phyloP scores from a whole-genome alignment of 139 green algal genomes.

The Bryopsis sp. region DNA sequence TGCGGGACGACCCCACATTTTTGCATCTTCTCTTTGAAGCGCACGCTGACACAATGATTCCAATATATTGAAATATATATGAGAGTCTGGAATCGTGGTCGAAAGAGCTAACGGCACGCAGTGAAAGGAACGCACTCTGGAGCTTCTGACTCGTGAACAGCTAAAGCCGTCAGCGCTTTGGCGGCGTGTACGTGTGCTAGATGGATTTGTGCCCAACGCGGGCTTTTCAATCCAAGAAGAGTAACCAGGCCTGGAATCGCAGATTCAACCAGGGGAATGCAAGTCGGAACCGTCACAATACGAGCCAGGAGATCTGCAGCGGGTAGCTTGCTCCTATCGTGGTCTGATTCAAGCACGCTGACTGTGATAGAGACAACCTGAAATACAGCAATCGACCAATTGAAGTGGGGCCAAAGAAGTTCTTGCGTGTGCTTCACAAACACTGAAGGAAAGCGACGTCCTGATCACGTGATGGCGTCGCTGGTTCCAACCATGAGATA shows the following conservation, averaged over 20 bases:
- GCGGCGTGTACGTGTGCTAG: neutral
- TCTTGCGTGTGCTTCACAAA: neutral
- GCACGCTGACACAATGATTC: no score
- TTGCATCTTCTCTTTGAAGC: neutral
- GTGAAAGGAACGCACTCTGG: neutral
- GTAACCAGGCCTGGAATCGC: neutral
- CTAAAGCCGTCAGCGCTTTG: neutral
- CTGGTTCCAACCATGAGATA: neutral
- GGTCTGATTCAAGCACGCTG: neutral
- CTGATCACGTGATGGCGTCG: neutral
- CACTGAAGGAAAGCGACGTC: neutral
- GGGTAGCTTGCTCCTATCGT: slow-evolving; percentile 2
- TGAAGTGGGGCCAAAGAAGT: neutral
- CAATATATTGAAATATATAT: no score
- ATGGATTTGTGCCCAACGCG: neutral
- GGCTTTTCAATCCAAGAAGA: neutral
- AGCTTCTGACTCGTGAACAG: neutral
- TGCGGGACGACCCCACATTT: neutral
- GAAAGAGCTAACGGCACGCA: neutral
- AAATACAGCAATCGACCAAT: neutral
- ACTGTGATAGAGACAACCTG: neutral
- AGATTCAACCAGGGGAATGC: neutral
- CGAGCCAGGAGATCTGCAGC: neutral
- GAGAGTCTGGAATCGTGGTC: no score
- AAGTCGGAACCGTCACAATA: neutral